Evolutionary conservation across 176 grass and related monocot species (phyloP).

Genomic region (Phoenix roebelenii): DNA sequence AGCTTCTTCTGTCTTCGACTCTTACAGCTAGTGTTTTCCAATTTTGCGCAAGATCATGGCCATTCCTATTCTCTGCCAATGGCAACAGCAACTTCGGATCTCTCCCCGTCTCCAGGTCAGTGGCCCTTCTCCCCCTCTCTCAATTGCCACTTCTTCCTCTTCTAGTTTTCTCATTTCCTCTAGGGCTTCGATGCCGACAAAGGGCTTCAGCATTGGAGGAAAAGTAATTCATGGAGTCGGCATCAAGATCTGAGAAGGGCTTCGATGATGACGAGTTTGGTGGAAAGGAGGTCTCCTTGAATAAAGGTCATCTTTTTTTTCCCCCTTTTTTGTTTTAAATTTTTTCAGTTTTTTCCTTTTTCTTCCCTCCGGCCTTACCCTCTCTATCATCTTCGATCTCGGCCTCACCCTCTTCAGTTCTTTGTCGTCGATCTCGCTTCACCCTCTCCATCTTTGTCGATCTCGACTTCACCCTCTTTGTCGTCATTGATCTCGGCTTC

Average conservation of each 20-base stretch:
- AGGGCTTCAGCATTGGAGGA: conserved; percentile 9
- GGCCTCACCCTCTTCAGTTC: too few relatives aligned
- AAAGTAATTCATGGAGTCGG: conserved; percentile 56
- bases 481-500: too few relatives aligned
- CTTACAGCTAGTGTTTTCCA: neutral
- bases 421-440: too few relatives aligned
- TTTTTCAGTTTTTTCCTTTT: conserved; percentile 1
- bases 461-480: too few relatives aligned
- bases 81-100: conserved; percentile 28
- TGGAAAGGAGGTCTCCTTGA: conserved; percentile 68
- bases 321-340: neutral
- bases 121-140: neutral
- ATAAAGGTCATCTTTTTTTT: conserved; percentile 49
- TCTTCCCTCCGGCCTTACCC: too few relatives aligned
- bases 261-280: conserved; percentile 66
- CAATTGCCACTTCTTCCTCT: too few relatives aligned
- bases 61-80: conserved; percentile 42
- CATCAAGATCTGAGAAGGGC: conserved; percentile 70
- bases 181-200: neutral
- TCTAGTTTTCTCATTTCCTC: neutral
- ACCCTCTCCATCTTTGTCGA: too few relatives aligned
- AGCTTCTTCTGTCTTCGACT: too few relatives aligned
- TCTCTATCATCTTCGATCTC: too few relatives aligned
- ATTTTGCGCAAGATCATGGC: conserved; percentile 22
- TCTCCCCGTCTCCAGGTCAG: conserved; percentile 18